phyloP scores from a whole-genome alignment of 345 rosid species.

The Salix caprea region DNA sequence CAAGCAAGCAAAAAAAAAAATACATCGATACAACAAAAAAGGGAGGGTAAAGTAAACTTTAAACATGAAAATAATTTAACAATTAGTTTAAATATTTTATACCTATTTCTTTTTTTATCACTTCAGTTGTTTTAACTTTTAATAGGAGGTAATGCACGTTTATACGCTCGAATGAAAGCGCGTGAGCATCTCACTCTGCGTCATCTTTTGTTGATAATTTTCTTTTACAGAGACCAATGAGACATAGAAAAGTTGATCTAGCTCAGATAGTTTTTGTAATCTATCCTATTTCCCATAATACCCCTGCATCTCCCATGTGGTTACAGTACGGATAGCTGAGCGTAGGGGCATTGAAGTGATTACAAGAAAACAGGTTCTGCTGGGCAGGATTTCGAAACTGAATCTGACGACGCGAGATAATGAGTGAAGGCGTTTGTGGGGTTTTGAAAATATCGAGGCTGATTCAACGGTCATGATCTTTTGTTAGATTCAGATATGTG shows the following conservation, averaged over 20 bases:
- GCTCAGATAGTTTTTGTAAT: constrained; percentile 24
- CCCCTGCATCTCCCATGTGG: background rate
- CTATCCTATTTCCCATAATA: background rate
- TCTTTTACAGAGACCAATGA: constrained; percentile 30
- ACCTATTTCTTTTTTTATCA: no score
- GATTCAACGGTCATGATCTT: constrained; percentile 35
- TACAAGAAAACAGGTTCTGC: constrained; percentile 14
- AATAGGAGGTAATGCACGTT: no score
- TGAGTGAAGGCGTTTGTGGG: constrained; percentile 28
- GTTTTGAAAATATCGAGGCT: constrained; percentile 27
- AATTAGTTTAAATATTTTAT: no score
- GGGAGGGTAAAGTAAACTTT: background rate
- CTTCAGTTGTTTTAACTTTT: no score
- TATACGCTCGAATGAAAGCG: no score
- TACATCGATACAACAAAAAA: no score
- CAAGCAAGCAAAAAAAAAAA: no score
- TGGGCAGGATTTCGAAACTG: constrained; percentile 46
- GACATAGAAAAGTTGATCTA: constrained; percentile 26
- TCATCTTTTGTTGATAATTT: constrained; percentile 5
- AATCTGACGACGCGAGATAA: constrained; percentile 43
- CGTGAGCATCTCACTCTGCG: no score
- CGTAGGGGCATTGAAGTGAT: constrained; percentile 10
- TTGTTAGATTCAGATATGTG: constrained; percentile 3
- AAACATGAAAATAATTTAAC: background rate
- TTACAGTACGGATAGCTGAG: no score